phyloP scores from a whole-genome alignment of 805 yeast species.

The Kluyveromyces nonfermentans region DNA sequence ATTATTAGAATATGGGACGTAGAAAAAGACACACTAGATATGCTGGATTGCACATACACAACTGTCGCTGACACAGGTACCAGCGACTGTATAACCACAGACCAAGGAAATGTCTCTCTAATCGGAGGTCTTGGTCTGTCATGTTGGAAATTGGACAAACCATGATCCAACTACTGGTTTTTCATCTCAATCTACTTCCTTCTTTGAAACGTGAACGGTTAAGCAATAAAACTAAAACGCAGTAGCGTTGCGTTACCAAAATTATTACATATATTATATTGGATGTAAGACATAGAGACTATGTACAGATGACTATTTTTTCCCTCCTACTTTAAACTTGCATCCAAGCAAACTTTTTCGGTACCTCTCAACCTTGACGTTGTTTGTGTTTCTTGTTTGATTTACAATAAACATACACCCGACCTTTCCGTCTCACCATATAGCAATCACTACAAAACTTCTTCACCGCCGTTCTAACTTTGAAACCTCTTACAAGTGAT shows the following conservation, averaged over 20 bases:
- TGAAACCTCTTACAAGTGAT: slow-evolving; percentile 56
- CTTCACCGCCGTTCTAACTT: slow-evolving; percentile 86
- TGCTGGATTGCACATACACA: slow-evolving; percentile 45
- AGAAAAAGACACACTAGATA: slow-evolving; percentile 16
- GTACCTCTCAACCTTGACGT: slow-evolving; percentile 55
- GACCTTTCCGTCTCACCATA: slow-evolving; percentile 90
- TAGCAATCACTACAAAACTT: slow-evolving; percentile 89
- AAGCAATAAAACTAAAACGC: not conserved
- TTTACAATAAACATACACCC: slow-evolving; percentile 89
- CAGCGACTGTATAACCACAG: slow-evolving; percentile 32
- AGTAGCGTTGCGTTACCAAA: no score
- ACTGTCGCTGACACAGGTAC: slow-evolving; percentile 91
- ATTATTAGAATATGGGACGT: slow-evolving; percentile 57
- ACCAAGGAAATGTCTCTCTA: slow-evolving; percentile 31
- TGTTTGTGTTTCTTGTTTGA: slow-evolving; percentile 90
- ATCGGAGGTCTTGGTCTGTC: slow-evolving; percentile 85
- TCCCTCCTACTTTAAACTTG: slow-evolving; percentile 7
- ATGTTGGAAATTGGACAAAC: not conserved
- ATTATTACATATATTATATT: no score
- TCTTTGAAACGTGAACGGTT: not conserved
- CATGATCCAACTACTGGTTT: not conserved
- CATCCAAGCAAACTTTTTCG: not conserved
- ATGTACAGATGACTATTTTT: not conserved
- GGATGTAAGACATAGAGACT: not conserved
- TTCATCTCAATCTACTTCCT: not conserved